These are phyloP conservation scores for Globisporangium barbulae DNA, from an alignment of 352 stramenopile genomes.

Conservation along the genomic window DNA sequence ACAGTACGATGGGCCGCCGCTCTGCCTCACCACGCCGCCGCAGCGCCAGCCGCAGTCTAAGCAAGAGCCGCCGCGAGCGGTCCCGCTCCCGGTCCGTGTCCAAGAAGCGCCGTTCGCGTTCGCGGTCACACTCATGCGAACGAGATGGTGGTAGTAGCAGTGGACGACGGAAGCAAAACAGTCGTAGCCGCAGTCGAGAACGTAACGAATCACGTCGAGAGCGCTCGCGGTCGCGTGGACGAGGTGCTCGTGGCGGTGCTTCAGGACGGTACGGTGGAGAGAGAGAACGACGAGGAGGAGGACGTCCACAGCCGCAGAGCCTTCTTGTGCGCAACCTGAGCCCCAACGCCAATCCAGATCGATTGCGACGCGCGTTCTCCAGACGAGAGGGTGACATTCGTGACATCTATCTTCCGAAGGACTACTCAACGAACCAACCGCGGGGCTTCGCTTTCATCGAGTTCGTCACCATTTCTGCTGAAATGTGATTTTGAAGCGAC, in stretches of 20 bases:
- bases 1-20: constrained; percentile 32
- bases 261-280: constrained; percentile 7
- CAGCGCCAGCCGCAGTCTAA: constrained; percentile 29
- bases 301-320: constrained; percentile 32
- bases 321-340: constrained; percentile 53
- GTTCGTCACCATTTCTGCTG: constrained; percentile 18
- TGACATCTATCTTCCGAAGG: constrained; percentile 67
- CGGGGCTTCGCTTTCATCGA: constrained; percentile 85
- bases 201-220: constrained; percentile 15
- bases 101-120: constrained; percentile 22
- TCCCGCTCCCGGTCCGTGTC: constrained; percentile 29
- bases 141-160: constrained; percentile 22
- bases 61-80: constrained; percentile 24
- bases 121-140: constrained; percentile 34
- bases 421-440: constrained; percentile 47
- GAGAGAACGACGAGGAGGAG: neutral
- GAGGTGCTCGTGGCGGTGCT: constrained; percentile 3
- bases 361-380: constrained; percentile 49
- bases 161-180: neutral
- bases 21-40: constrained; percentile 49
- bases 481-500: neutral
- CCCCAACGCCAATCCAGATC: constrained; percentile 31
- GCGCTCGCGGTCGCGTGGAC: constrained; percentile 29
- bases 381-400: constrained; percentile 46
- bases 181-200: constrained; percentile 20